Conservation (phyloP, 805 yeast species). For the Huiozyma naganishii region DNA sequence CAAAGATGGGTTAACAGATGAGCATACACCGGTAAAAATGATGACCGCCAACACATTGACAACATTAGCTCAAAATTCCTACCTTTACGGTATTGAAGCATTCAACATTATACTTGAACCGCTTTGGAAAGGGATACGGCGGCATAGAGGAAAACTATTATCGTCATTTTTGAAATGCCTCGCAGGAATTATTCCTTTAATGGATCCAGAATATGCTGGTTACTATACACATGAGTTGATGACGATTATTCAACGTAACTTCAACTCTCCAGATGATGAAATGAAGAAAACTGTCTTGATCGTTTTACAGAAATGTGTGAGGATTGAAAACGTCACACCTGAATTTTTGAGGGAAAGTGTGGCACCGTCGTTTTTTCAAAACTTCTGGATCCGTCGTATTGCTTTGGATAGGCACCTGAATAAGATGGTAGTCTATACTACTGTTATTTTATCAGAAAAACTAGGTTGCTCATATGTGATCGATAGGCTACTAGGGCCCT, state of each 20-base stretch:
- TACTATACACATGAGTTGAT: conserved; percentile 70
- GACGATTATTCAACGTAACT: conserved; percentile 57
- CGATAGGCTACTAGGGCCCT: conserved; percentile 41
- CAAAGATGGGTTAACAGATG: conserved; percentile 50
- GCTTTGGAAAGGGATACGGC: conserved; percentile 67
- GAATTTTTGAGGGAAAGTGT: conserved; percentile 41
- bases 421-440: conserved; percentile 59
- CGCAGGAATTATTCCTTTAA: conserved; percentile 72
- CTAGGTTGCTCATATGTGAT: conserved; percentile 56
- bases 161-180: conserved; percentile 70
- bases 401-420: conserved; percentile 56
- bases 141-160: conserved; percentile 66
- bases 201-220: conserved; percentile 73
- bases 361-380: conserved; percentile 49
- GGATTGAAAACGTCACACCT: conserved; percentile 45
- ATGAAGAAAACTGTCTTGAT: conserved; percentile 65
- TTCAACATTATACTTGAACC: conserved; percentile 68
- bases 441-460: conserved; percentile 53
- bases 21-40: conserved; percentile 53
- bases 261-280: conserved; percentile 75
- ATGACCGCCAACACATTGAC: conserved; percentile 64
- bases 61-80: conserved; percentile 66
- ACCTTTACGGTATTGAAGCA: conserved; percentile 85
- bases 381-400: conserved; percentile 74
- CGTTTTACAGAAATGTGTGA: conserved; percentile 57